Evolutionary conservation across 2,329 filamentous ascomycete genomes (phyloP).

Genomic region (Xylariaceae sp.): DNA sequence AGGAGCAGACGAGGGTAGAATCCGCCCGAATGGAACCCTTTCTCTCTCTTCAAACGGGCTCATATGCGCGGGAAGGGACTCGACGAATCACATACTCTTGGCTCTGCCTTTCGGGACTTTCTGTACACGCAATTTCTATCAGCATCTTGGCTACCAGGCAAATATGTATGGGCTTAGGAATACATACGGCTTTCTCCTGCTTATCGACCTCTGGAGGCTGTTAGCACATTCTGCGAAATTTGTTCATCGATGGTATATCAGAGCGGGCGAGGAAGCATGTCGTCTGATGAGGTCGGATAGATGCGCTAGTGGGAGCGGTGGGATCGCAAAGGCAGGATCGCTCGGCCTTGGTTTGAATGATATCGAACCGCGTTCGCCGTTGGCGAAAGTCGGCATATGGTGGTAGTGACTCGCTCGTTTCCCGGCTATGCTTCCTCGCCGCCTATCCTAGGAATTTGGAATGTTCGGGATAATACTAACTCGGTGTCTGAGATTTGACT

Average conservation of each 20-base stretch:
- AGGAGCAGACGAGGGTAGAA: too few relatives aligned
- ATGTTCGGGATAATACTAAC: slow-evolving; percentile 59
- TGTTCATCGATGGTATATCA: not conserved
- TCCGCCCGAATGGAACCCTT: too few relatives aligned
- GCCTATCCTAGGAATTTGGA: not conserved
- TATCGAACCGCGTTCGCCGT: too few relatives aligned
- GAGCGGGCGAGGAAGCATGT: slow-evolving; percentile 11
- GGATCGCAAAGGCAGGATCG: not conserved
- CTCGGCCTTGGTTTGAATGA: not conserved
- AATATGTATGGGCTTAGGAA: too few relatives aligned
- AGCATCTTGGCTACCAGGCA: too few relatives aligned
- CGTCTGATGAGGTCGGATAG: not conserved
- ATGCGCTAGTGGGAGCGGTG: not conserved
- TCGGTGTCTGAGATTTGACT: slow-evolving; percentile 96
- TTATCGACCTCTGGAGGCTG: slow-evolving; percentile 19
- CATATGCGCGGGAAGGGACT: too few relatives aligned
- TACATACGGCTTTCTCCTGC: slow-evolving; percentile 26
- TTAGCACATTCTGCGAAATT: not conserved
- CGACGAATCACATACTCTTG: too few relatives aligned
- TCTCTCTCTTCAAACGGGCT: too few relatives aligned
- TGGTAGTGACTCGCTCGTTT: not conserved
- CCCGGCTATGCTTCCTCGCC: slow-evolving; percentile 4
- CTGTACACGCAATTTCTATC: too few relatives aligned
- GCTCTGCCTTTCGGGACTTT: slow-evolving; percentile 97
- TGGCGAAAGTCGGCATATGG: too few relatives aligned